Base-by-base conservation (phyloP, 208 protist species). In the Acanthamoeba royreba region DNA sequence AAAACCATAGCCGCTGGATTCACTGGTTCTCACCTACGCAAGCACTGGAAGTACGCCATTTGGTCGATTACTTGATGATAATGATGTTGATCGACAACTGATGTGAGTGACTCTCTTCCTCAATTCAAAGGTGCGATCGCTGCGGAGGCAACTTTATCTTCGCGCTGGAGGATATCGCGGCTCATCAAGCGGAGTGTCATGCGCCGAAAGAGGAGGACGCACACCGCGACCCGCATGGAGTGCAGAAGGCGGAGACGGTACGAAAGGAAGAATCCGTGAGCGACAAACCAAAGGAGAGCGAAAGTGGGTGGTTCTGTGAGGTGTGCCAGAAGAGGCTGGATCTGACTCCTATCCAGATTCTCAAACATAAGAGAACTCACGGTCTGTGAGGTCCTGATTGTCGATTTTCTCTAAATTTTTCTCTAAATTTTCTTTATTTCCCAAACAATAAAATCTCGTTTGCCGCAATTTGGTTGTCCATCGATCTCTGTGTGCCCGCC, bases 321-420 rank as follows among this genome's bases (percentile, higher is more conserved):
- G 74, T 85, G 43, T 85, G 74, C 74, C 74, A 85, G 42, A 85
- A 85, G 74, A 40, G 74, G 22, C 53, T 40, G n/a, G 74, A 47
- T 13, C 15, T 85, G 74, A 55, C 74, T 28, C 74, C 74, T 33
- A 85, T 85, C 22, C 43, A 85, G 43, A 85, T 85, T 25, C 74
- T 49, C 43, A 85, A 85, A 28, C 74, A 85, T 45, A 85, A 85
- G 74, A 85, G 38, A 45, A 53, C 17, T 22, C 69, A 81, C 42
- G 58, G 49, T 22, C 49, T 58, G 49, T 58, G 22, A 58, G n/a
- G n/a, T n/a, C n/a, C n/a, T n/a, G n/a, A n/a, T n/a, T n/a, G n/a
- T n/a, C n/a, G n/a, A n/a, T n/a, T n/a, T n/a, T n/a, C n/a, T n/a
- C n/a, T n/a, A n/a, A n/a, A n/a, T n/a, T n/a, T n/a, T n/a, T n/a